Evolutionary conservation across 1,284 basidiomycete species (phyloP), one percentile per base, ranked within the genome.

Genomic region (Malassezia restricta): DNA sequence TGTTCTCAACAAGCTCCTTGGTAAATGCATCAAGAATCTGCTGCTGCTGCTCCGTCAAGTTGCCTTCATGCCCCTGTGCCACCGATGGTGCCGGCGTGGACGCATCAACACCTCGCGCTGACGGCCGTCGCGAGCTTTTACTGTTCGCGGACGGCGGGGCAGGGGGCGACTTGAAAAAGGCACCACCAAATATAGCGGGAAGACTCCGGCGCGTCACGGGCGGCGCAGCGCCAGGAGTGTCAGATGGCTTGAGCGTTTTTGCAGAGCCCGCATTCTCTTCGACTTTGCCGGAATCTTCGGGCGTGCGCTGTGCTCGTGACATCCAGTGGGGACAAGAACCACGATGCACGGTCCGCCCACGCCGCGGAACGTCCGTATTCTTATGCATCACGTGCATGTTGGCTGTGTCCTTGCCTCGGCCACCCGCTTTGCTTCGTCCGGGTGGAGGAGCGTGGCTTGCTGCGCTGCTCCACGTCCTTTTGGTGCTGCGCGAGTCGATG

Each of bases 11-110:
- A 8, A 69, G 55, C 14, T 40, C 30, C 9, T 35, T 5, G 5
- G 50, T 52, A 2, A 71, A 56, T 11, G 55, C 49, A 17, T 59
- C 54, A 2, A 69, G 56, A 1, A 62, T 63, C n/a, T 59, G 40
- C 8, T 54, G 27, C 47, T 72, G 69, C 1, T 54, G 31, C 0
- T 52, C 30, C 1, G 57, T 56, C 27, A 71, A 50, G 49, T 69
- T 72, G 20, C 68, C 69, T 0, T 62, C 55, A 40, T 72, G 69
- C 3, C 69, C 39, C 14, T 17, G 39, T 12, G 39, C 9, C 14
- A 24, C 20, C 17, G 39, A n/a, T 9, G 39, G 20, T 40, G 39
- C 39, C 2, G 39, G 8, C 8, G 3, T 11, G 11, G 33, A 35
- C 15, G 33, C 11, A 5, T 35, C 15, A 5, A 12, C 15, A 12